A percentile compares a stretch with the other conserved stretches of the same genome.
Conservation (phyloP, 305 asterid species). For the Striga hermonthica region DNA sequence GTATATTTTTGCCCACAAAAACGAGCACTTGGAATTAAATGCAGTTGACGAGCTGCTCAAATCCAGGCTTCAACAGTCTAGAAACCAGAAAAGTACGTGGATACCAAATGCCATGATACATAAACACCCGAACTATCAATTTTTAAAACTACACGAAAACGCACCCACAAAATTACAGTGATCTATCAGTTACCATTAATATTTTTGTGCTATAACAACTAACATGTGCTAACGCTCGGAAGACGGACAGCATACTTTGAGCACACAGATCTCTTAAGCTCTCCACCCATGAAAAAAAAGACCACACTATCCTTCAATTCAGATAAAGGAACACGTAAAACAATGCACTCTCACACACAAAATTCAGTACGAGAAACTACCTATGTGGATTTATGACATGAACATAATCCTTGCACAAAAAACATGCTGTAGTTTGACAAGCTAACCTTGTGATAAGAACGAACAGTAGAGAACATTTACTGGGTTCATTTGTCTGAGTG, state of each 20-base stretch:
- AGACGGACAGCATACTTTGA: slow-evolving; percentile 29
- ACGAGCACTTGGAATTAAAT: slow-evolving; percentile 3
- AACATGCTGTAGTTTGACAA: background rate
- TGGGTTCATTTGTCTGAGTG: slow-evolving; percentile 57
- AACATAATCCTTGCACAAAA: background rate
- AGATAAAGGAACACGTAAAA: background rate
- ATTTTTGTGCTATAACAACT: slow-evolving; percentile 30
- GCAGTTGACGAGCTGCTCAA: slow-evolving; percentile 20
- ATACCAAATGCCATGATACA: slow-evolving; percentile 35
- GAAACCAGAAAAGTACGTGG: slow-evolving; percentile 27
- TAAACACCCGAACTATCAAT: slow-evolving; percentile 29
- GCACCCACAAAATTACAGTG: slow-evolving; percentile 36
- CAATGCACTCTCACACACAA: background rate
- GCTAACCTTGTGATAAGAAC: slow-evolving; percentile 38
- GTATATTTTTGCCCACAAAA: background rate
- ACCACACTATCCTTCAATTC: slow-evolving; percentile 32
- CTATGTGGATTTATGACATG: background rate
- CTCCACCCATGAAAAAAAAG: slow-evolving; percentile 19
- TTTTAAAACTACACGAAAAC: slow-evolving; percentile 28
- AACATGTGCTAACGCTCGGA: slow-evolving; percentile 28
- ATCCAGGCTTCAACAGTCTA: slow-evolving; percentile 19
- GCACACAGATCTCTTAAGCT: slow-evolving; percentile 29
- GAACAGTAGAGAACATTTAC: slow-evolving; percentile 21
- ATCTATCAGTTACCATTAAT: slow-evolving; percentile 28
- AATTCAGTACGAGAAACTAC: background rate